Evolutionary conservation across 495 filamentous ascomycete genomes (phyloP), one percentile per base, ranked within the genome.

Genomic region (Emericellopsis terricola): DNA sequence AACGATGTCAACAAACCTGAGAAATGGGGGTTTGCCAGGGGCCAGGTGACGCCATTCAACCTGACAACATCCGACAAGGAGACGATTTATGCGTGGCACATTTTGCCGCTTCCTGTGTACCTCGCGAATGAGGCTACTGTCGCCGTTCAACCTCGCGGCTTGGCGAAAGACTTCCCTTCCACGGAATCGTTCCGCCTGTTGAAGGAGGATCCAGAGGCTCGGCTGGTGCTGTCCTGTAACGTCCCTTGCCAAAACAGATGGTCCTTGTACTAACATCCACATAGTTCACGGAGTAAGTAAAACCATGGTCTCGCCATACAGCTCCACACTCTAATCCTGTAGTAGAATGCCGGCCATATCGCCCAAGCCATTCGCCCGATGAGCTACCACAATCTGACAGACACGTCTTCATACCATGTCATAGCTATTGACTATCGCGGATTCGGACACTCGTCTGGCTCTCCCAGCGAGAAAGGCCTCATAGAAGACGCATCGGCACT

Each of bases 351-450:
- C 3, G 78, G 74, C 1, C 76, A 73, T 31, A 56, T 83, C 8
- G 71, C 69, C 10, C 75, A 76, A 40, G 66, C 65, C 14, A 59
- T 67, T 43, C 62, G 76, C 28, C 65, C 73, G 8, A 59, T 64
- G 1, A 68, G 68, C 38, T 81, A 78, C 48, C 75, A 72, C 29
- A 59, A 68, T 19, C 48, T 79, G 8, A 69, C 73, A 3, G 62
- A 67, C 29, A 68, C 67, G 0, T 59, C 68, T 10, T 57, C 56
- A 8, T 60, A 61, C 24, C 74, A 81, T 37, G 60, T 79, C 18
- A 44, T 81, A 0, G 58, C 73, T 16, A 64, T 94, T 36, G 84
- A 93, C 60, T 94, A 94, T 55, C 78, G 89, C 18, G 89, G 89
- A 18, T 94, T 81, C 45, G 87, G 86, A 4, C 61, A 71, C 18